Percentiles rank a stretch among this genome's conserved stretches.
Conservation (phyloP, 2,329 filamentous ascomycete species). For the Penicillium aurantiogriseum region DNA sequence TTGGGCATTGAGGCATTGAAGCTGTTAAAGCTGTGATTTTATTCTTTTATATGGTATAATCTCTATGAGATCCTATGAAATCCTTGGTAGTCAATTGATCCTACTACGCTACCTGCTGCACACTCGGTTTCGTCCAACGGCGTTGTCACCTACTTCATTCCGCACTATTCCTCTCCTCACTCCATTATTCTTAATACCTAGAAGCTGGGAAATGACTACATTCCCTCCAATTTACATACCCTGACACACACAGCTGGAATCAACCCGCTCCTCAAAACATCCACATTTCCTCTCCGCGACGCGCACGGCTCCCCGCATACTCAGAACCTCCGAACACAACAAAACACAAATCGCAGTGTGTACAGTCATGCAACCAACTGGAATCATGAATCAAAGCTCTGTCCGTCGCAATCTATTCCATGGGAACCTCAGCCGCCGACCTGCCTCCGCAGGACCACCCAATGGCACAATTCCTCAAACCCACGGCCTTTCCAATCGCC, state of each 20-base stretch:
- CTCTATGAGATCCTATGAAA: neutral
- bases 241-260: neutral
- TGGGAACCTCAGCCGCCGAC: constrained; percentile 44
- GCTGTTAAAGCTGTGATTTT: neutral
- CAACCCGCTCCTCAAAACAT: neutral
- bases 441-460: constrained; percentile 33
- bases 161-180: neutral
- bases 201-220: neutral
- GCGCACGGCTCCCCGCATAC: neutral
- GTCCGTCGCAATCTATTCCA: constrained; percentile 48
- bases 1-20: neutral
- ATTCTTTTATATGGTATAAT: neutral
- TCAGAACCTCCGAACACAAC: neutral
- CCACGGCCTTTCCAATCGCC: constrained; percentile 21
- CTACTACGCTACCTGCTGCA: neutral
- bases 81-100: neutral
- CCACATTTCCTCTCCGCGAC: neutral
- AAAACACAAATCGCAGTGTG: neutral
- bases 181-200: constrained; percentile 4
- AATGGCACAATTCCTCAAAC: constrained; percentile 19
- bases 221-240: neutral
- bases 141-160: constrained; percentile 4
- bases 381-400: constrained; percentile 32
- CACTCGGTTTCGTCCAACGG: neutral
- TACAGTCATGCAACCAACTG: neutral